These are phyloP conservation scores for Didymellaceae sp. DNA, from an alignment of 2,329 filamentous ascomycete genomes.

Conservation along the genomic window DNA sequence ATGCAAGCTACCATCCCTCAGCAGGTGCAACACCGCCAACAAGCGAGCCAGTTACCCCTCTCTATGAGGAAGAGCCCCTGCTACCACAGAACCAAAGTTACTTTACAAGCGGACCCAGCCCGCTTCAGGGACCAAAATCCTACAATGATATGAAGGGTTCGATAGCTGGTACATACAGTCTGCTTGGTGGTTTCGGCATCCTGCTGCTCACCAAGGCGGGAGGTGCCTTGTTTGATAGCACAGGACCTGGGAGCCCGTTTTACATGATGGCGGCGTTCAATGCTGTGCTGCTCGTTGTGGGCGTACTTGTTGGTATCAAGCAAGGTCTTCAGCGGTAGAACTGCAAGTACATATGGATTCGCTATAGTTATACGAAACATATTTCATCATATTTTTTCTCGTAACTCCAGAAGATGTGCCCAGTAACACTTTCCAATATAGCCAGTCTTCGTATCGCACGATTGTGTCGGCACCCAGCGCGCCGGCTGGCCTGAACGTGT, in stretches of 20 bases:
- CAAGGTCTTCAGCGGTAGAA: slow-evolving; percentile 17
- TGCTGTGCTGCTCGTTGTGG: slow-evolving; percentile 67
- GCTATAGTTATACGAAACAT: background rate
- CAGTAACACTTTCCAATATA: slow-evolving; percentile 1
- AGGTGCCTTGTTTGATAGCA: slow-evolving; percentile 80
- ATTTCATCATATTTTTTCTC: slow-evolving; percentile 3
- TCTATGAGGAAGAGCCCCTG: slow-evolving; percentile 39
- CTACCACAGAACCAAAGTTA: slow-evolving; percentile 25
- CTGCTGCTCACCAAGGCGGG: slow-evolving; percentile 90
- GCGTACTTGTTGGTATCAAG: slow-evolving; percentile 26
- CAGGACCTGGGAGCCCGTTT: slow-evolving; percentile 80
- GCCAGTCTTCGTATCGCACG: background rate
- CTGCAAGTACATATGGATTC: slow-evolving; percentile 1
- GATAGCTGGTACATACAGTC: slow-evolving; percentile 91
- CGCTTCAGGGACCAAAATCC: slow-evolving; percentile 30
- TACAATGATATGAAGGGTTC: slow-evolving; percentile 80
- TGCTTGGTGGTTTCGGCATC: slow-evolving; percentile 89
- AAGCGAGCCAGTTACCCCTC: slow-evolving; percentile 37
- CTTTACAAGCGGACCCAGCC: slow-evolving; percentile 20
- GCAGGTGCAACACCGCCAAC: slow-evolving; percentile 44
- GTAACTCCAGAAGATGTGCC: background rate
- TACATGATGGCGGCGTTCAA: slow-evolving; percentile 95
- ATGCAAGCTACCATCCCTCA: slow-evolving; percentile 37
- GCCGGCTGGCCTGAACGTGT: no score
- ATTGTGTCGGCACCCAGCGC: background rate